Base-by-base conservation (phyloP, 179 eudicot genomes). In the Beta macrorhiza region DNA sequence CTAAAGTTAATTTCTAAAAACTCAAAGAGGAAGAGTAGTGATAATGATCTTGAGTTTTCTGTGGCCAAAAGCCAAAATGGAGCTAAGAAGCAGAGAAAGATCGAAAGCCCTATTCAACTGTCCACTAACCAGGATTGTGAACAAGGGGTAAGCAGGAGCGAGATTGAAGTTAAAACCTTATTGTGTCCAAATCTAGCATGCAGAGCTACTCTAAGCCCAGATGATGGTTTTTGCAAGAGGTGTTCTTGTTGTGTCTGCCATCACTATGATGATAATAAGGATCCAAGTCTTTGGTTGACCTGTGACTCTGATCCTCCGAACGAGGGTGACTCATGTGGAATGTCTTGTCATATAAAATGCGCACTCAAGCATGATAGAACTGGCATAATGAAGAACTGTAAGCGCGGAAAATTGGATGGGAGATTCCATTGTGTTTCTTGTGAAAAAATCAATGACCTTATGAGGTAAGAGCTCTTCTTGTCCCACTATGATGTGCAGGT, bases 181-280 rank as follows among this genome's bases (percentile, higher is more conserved):
- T 73, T 79, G 13, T 90, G 93, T 82, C 82, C 82, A 17, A 90
- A 91, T 76, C 87, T 88, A 68, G 90, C 90, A 63, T 91, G 94
- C 78, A 89, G 80, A 84, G 92, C 91, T 65, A 72, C 75, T 72
- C 67, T 90, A 82, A 75, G 72, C 52, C 82, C 58, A 25, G 84
- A 80, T n/a, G 91, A 86, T 78, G 85, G 78, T 32, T 91, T 89
- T 78, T 91, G 94, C 88, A 88, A 81, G 85, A 87, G 94, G 81
- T 91, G 92, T 80, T 90, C 92, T 1, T 91, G 94, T 78, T 88
- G 92, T 76, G 84, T 91, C 37, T 91, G 92, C 74, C 89, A 87
- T 72, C 79, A 47, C 77, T 91, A 87, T 79, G 94, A 91, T 87
- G 94, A 89, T 71, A 91, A 91, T 70, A 90, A 91, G 83, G 94